A percentile compares a stretch with the other conserved stretches of the same genome.
These are phyloP conservation scores for Parastagonospora avenae DNA, from an alignment of 2,329 filamentous ascomycete species.

Conservation along the genomic window DNA sequence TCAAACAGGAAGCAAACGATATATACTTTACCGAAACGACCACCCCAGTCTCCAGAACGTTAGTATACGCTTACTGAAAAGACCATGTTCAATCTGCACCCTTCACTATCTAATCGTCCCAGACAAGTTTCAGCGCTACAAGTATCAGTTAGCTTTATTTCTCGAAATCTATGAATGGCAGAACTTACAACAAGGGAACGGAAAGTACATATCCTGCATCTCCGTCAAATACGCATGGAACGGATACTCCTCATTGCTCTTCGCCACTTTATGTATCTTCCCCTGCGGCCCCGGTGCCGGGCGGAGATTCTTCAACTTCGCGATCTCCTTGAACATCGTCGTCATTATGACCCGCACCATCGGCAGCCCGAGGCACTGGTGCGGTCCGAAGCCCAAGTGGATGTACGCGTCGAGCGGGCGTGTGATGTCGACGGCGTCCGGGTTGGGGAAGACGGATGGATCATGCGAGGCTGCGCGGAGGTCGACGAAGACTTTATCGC, in stretches of 20 bases:
- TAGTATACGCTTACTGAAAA: constrained; percentile 1
- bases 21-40: background rate
- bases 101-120: constrained; percentile 25
- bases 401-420: constrained; percentile 51
- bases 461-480: constrained; percentile 51
- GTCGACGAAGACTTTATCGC: constrained; percentile 51
- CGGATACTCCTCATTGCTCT: constrained; percentile 33
- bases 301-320: constrained; percentile 45
- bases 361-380: constrained; percentile 50
- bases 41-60: constrained; percentile 1
- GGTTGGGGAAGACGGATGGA: constrained; percentile 48
- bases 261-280: constrained; percentile 50
- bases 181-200: constrained; percentile 54
- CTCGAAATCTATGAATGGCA: background rate
- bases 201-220: constrained; percentile 54
- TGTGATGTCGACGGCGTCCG: constrained; percentile 45
- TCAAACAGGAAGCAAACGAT: background rate
- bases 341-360: constrained; percentile 53
- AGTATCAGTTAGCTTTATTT: constrained; percentile 11
- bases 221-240: constrained; percentile 55
- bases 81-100: background rate
- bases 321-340: constrained; percentile 53
- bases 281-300: constrained; percentile 48
- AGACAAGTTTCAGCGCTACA: constrained; percentile 36
- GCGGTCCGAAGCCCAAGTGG: constrained; percentile 51